phyloP scores from a whole-genome alignment of 2,329 filamentous ascomycete genomes.

The Corniculantispora saksenae region DNA sequence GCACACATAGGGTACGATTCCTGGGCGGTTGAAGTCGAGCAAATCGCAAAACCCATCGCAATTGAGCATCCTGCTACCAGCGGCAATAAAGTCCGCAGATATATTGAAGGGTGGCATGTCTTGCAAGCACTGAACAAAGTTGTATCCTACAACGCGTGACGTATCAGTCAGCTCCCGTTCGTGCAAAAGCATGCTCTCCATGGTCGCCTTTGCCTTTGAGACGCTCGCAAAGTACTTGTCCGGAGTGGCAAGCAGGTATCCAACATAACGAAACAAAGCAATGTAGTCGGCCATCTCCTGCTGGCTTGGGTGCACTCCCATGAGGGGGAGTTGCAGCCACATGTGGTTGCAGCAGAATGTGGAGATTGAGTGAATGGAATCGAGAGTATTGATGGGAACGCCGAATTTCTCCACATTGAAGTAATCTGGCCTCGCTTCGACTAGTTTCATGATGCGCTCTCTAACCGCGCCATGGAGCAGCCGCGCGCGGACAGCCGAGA shows the following conservation, averaged over 20 bases:
- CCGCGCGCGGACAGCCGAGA: conserved; percentile 63
- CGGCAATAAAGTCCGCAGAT: conserved; percentile 37
- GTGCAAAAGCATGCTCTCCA: conserved; percentile 53
- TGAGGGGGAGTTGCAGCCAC: conserved; percentile 69
- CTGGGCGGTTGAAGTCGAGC: not conserved
- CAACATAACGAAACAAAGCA: conserved; percentile 75
- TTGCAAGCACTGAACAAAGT: conserved; percentile 40
- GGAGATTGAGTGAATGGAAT: conserved; percentile 70
- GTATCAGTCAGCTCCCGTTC: conserved; percentile 37
- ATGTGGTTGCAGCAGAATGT: conserved; percentile 70
- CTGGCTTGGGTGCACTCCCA: conserved; percentile 65
- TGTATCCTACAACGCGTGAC: conserved; percentile 37
- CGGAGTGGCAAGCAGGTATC: conserved; percentile 69
- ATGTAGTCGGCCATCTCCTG: conserved; percentile 70
- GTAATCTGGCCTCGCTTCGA: conserved; percentile 55
- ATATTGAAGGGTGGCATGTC: conserved; percentile 38
- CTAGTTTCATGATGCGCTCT: conserved; percentile 60
- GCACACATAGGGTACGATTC: not conserved
- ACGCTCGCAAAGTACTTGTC: conserved; percentile 60
- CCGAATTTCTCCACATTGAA: conserved; percentile 60
- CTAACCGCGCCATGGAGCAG: conserved; percentile 66
- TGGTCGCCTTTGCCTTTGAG: conserved; percentile 57
- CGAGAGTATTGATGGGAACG: conserved; percentile 73
- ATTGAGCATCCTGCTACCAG: conserved; percentile 40
- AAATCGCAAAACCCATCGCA: conserved; percentile 34